Percentiles rank a stretch among this genome's conserved stretches.
Conservation (phyloP, 768 basidiomycete species). For the Mycena indigotica region DNA sequence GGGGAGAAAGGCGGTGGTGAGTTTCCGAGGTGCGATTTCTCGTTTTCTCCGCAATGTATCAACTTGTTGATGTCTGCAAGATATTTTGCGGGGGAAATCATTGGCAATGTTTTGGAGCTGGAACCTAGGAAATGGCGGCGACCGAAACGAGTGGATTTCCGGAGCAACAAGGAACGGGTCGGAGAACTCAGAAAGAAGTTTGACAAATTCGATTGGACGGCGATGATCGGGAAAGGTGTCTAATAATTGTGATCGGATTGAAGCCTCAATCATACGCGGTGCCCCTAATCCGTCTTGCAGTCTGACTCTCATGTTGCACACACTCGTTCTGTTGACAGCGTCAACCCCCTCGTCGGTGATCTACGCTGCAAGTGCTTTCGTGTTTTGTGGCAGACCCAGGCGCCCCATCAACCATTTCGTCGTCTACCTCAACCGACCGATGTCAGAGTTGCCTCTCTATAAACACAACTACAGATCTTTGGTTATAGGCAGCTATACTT, state of each 20-base stretch:
- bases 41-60: conserved; percentile 71
- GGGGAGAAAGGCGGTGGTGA: conserved; percentile 90
- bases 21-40: conserved; percentile 71
- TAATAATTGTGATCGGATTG: conserved; percentile 24
- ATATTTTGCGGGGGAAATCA: conserved; percentile 93
- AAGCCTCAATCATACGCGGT: too few species aligned
- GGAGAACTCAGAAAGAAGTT: conserved; percentile 73
- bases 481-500: too few species aligned
- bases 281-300: too few species aligned
- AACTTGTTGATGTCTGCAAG: conserved; percentile 41
- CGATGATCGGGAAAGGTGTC: conserved; percentile 53
- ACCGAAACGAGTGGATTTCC: conserved; percentile 73
- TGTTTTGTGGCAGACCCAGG: too few species aligned
- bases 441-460: too few species aligned
- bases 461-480: too few species aligned
- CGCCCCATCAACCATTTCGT: too few species aligned
- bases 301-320: too few species aligned
- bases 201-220: conserved; percentile 80
- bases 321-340: too few species aligned
- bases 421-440: too few species aligned
- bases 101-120: conserved; percentile 86
- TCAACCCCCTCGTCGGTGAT: too few species aligned
- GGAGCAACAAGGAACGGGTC: conserved; percentile 71
- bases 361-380: too few species aligned
- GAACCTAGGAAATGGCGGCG: conserved; percentile 86